Evolutionary conservation across 805 yeast species (phyloP), one percentile per base, ranked within the genome.

Genomic region (Saccharomycopsis fodiens): DNA sequence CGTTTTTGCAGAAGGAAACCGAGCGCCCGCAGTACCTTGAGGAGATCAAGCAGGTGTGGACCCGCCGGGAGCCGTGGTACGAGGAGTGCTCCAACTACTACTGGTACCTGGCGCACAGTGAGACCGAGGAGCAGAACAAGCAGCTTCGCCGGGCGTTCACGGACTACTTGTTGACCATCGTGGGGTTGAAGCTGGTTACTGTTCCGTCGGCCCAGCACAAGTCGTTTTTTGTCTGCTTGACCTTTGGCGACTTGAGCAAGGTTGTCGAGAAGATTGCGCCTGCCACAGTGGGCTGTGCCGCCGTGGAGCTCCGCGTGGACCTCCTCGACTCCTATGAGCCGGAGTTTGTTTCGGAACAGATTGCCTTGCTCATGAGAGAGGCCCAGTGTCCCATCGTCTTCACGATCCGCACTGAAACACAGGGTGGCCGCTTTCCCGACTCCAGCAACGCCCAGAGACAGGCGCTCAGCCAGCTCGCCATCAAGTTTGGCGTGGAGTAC

Each of bases 11-110:
- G 44, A 64, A 69, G 47, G 99, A 93, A 63, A 78, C 84, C 40
- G 71, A 88, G 0, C 75, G 99, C 59, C 99, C 99, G 13, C 85
- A 95, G 1, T 89, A 81, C 56, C 72, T 72, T 10, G 85, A 79
- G 54, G 96, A 88, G 57, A 80, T 88, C 55, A 70, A 72, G 53
- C 78, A 75, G 23, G 97, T 93, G 25, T 93, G 96, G 95, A 58
- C 67, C 31, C 78, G 88, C 59, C 78, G 99, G 63, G 82, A 85
- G 62, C 58, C 64, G 5, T 82, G 85, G 81, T 93, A 88, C 66
- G 69, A 73, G 29, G 85, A 82, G 45, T 85, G 91, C 55, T 82
- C 95, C 3, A 87, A 84, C 60, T 78, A 73, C 60, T 73, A 75
- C 56, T 86, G 83, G 66, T 86, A 73, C 67, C 80, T 95, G 2